A percentile compares a stretch with the other conserved stretches of the same genome.
Conservation (phyloP, 2,329 filamentous ascomycete species). For the Bipolaris gigantea region DNA sequence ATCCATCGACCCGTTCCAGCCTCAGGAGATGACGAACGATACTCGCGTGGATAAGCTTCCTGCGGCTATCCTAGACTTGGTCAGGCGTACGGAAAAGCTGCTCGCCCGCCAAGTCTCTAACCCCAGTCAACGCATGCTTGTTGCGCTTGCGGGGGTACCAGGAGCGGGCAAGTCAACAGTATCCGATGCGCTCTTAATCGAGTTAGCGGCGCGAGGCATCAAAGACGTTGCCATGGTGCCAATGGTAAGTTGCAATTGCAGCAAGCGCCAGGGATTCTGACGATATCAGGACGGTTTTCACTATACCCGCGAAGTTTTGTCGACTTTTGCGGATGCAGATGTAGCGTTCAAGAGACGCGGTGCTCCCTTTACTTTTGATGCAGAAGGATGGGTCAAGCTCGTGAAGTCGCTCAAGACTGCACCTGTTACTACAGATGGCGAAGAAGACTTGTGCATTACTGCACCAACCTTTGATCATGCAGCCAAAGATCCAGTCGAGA, state of each 20-base stretch:
- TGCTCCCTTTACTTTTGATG: slow-evolving; percentile 34
- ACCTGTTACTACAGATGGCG: slow-evolving; percentile 18
- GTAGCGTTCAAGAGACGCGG: slow-evolving; percentile 29
- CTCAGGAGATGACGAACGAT: slow-evolving; percentile 14
- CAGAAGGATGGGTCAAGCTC: slow-evolving; percentile 21
- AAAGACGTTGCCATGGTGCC: slow-evolving; percentile 27
- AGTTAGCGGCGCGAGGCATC: slow-evolving; percentile 23
- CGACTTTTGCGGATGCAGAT: slow-evolving; percentile 21
- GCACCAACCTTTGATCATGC: slow-evolving; percentile 34
- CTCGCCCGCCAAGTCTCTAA: slow-evolving; percentile 22
- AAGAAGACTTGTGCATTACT: slow-evolving; percentile 19
- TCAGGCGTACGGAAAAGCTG: slow-evolving; percentile 22
- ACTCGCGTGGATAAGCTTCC: slow-evolving; percentile 10
- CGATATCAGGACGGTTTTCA: slow-evolving; percentile 30
- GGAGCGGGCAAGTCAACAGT: slow-evolving; percentile 35
- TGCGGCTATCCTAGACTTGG: slow-evolving; percentile 22
- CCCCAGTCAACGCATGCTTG: slow-evolving; percentile 26
- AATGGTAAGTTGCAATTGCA: slow-evolving; percentile 21
- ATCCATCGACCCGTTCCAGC: neutral
- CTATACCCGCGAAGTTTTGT: slow-evolving; percentile 23
- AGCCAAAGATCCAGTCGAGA: slow-evolving; percentile 24
- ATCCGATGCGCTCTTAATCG: slow-evolving; percentile 23
- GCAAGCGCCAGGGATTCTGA: neutral
- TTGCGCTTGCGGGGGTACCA: slow-evolving; percentile 33
- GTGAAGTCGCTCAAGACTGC: slow-evolving; percentile 18